These are phyloP conservation scores for Saccharomyces kudriavzevii DNA, from an alignment of 805 yeast species.

Conservation along the genomic window DNA sequence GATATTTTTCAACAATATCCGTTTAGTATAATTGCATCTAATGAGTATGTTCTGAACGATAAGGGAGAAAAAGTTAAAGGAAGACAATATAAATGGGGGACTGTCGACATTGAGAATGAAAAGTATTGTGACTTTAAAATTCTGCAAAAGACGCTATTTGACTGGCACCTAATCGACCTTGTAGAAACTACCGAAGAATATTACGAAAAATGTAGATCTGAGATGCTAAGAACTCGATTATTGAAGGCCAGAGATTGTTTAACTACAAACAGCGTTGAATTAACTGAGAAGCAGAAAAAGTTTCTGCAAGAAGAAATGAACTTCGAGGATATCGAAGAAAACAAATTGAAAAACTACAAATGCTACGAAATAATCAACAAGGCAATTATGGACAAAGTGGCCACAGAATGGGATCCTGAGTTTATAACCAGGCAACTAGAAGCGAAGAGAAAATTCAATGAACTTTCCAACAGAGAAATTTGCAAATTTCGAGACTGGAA, in stretches of 20 bases:
- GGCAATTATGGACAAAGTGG: conserved; percentile 32
- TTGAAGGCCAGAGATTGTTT: conserved; percentile 17
- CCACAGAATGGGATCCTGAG: conserved; percentile 40
- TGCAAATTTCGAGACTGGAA: conserved; percentile 57
- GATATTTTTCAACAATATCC: conserved; percentile 46
- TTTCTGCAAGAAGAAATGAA: conserved; percentile 10
- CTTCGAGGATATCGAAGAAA: conserved; percentile 23
- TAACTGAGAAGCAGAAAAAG: conserved; percentile 3
- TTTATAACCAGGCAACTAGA: conserved; percentile 38
- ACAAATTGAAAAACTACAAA: conserved; percentile 33
- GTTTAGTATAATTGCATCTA: conserved; percentile 64
- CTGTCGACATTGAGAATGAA: conserved; percentile 72
- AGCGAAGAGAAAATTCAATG: conserved; percentile 38
- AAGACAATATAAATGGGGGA: conserved; percentile 78
- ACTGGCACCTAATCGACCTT: conserved; percentile 69
- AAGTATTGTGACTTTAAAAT: conserved; percentile 67
- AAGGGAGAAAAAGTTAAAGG: conserved; percentile 55
- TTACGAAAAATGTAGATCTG: conserved; percentile 61
- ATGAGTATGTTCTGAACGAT: conserved; percentile 35
- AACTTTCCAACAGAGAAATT: conserved; percentile 42
- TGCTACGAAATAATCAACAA: conserved; percentile 34
- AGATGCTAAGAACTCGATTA: conserved; percentile 45
- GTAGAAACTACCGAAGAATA: conserved; percentile 66
- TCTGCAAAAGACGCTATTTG: conserved; percentile 57
- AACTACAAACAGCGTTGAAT: neutral